Evolutionary conservation across 2,329 filamentous ascomycete genomes (phyloP), one percentile per base, ranked within the genome.

Genomic region (Tolypocladium ovalisporum): DNA sequence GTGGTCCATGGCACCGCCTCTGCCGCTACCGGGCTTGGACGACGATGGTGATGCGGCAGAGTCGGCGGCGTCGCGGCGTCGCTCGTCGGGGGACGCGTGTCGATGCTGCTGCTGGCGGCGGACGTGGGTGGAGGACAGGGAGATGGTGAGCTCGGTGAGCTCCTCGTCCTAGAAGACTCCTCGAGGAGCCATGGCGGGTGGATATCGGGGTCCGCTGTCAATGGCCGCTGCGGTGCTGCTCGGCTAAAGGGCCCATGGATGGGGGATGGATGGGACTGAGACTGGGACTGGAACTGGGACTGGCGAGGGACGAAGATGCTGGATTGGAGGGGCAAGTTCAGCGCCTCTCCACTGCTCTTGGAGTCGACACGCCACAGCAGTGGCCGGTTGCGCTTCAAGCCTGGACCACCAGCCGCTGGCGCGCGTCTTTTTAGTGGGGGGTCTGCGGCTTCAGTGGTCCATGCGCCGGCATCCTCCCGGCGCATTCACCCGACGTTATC

Each of bases 121-220:
- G 65, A 85, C 81, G 65, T 85, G 79, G 55, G 83, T 82, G 39
- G 83, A 82, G 58, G 82, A 84, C 63, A 90, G 77, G 65, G 87
- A 88, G 71, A 92, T 88, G 73, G 88, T 88, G 63, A 92, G 84
- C 76, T 92, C 88, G 76, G 88, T 88, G 63, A 92, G 84, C 76
- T 92, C 88, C 76, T 90, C 88, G 71, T 91, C 88, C 70, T 92
- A 87, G 71, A 88, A 88, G 65, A 75, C 77, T 69, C 76, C 77
- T 69, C 76, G 72, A 60, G 77, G 76, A 68, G 77, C 74, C 79
- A 82, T 82, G 66, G 59, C 61, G 63, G 17, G 42, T 44, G 56
- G 56, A 27, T 55, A 52, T 57, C 36, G 36, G 51, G 55, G 42
- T 35, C 44, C 44, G 54, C 36, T 55, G 51, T 42, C 53, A 54